phyloP scores from a whole-genome alignment of 352 stramenopile species.

The Phytophthora sojae region DNA sequence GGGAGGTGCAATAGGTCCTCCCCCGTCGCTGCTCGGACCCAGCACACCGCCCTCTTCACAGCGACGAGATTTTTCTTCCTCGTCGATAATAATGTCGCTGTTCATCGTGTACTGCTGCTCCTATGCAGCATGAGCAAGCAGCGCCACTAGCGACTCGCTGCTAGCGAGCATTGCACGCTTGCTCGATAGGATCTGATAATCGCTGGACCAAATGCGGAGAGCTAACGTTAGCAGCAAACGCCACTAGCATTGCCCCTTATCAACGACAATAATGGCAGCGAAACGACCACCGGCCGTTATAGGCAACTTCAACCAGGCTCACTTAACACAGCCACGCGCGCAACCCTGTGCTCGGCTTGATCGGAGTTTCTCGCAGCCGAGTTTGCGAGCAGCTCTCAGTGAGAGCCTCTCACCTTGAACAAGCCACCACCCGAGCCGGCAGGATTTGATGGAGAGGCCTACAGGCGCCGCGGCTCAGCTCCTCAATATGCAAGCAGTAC shows the following conservation, averaged over 20 bases:
- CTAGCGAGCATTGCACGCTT: no score
- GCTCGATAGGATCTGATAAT: no score
- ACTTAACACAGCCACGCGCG: not conserved
- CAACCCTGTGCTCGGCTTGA: no score
- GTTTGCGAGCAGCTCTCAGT: not conserved
- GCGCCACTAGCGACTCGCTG: not conserved
- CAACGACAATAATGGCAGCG: not conserved
- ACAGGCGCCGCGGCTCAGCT: not conserved
- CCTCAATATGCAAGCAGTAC: not conserved
- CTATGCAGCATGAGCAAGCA: conserved; percentile 27
- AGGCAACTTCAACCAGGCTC: conserved; percentile 5
- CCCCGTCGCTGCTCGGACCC: no score
- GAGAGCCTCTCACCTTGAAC: conserved; percentile 11
- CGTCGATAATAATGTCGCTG: not conserved
- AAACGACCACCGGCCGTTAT: conserved; percentile 6
- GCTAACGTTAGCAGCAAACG: not conserved
- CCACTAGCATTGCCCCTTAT: not conserved
- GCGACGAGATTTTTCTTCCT: not conserved
- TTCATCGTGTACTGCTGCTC: not conserved
- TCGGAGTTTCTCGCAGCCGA: not conserved
- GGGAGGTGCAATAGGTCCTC: no score
- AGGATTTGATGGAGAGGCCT: conserved; percentile 4
- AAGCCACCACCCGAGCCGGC: not conserved
- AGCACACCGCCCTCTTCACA: not conserved
- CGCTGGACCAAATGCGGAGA: no score